Evolutionary conservation across 352 stramenopile species (phyloP).

Genomic region (Poterioochromonas sp.): DNA sequence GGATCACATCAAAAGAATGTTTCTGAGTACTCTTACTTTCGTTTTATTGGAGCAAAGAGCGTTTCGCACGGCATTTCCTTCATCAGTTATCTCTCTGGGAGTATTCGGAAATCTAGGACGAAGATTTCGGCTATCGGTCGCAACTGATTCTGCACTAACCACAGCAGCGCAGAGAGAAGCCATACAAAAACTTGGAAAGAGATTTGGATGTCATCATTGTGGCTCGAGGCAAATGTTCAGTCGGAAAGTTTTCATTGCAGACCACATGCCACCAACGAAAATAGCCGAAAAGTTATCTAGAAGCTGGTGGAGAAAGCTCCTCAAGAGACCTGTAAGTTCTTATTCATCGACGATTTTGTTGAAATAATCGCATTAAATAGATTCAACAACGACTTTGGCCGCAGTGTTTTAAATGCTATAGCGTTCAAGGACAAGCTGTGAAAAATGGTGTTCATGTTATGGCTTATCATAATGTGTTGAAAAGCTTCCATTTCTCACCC

Average conservation of each 20-base stretch:
- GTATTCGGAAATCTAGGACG: neutral
- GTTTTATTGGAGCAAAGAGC: neutral
- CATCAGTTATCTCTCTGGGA: neutral
- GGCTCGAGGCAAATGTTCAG: neutral
- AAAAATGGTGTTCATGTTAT: neutral
- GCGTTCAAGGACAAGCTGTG: constrained; percentile 47
- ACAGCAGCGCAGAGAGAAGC: neutral
- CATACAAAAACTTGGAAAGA: constrained; percentile 10
- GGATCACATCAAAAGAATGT: too few species aligned
- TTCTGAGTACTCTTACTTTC: too few species aligned
- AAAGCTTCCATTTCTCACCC: neutral
- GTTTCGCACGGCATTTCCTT: constrained; percentile 1
- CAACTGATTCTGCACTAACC: neutral
- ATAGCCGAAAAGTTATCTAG: constrained; percentile 51
- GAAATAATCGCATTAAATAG: neutral
- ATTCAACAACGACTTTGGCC: constrained; percentile 56
- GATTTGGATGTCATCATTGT: constrained; percentile 33
- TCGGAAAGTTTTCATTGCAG: constrained; percentile 47
- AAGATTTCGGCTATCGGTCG: neutral
- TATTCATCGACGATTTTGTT: neutral
- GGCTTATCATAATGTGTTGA: neutral
- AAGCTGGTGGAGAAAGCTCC: constrained; percentile 42
- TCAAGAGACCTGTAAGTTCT: constrained; percentile 29
- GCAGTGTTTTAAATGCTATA: constrained; percentile 53
- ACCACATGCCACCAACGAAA: constrained; percentile 58